phyloP scores from a whole-genome alignment of 2,329 filamentous ascomycete species.

The Fusarium paranaense region DNA sequence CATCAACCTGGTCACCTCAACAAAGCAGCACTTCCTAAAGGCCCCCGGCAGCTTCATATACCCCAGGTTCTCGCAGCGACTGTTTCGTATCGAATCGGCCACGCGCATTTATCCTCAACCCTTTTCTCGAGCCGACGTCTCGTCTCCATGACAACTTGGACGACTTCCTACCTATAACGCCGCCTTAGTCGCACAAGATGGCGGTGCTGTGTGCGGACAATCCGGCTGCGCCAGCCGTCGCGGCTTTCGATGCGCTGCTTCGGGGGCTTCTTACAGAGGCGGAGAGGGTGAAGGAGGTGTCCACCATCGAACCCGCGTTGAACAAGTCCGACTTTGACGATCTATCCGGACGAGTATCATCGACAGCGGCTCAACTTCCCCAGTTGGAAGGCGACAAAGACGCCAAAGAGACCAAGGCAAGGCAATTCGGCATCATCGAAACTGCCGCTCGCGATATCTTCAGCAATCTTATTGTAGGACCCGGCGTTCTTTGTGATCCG shows the following conservation, averaged over 20 bases:
- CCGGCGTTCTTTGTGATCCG: conserved; percentile 28
- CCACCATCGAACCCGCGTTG: conserved; percentile 79
- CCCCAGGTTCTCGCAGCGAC: not conserved
- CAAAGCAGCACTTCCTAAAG: conserved; percentile 1
- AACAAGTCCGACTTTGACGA: conserved; percentile 74
- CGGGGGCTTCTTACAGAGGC: conserved; percentile 69
- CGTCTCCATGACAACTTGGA: conserved; percentile 25
- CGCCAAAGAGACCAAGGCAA: conserved; percentile 57
- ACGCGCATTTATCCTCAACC: not conserved
- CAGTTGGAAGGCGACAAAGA: conserved; percentile 47
- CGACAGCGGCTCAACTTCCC: conserved; percentile 46
- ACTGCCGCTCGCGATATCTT: conserved; percentile 86
- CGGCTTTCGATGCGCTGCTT: conserved; percentile 65
- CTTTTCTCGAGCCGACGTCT: not conserved
- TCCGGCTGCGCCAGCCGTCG: conserved; percentile 65
- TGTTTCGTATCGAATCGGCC: not conserved
- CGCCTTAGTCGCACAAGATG: conserved; percentile 55
- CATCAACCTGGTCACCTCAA: conserved; percentile 7
- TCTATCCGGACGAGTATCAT: conserved; percentile 58
- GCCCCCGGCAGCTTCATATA: not conserved
- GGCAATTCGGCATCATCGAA: conserved; percentile 80
- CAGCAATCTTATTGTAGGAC: conserved; percentile 79
- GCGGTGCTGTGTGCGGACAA: conserved; percentile 59
- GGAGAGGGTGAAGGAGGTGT: conserved; percentile 66
- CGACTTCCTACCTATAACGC: conserved; percentile 16